Evolutionary conservation across 2,329 filamentous ascomycete species (phyloP).

Genomic region (Lithohypha guttulata): DNA sequence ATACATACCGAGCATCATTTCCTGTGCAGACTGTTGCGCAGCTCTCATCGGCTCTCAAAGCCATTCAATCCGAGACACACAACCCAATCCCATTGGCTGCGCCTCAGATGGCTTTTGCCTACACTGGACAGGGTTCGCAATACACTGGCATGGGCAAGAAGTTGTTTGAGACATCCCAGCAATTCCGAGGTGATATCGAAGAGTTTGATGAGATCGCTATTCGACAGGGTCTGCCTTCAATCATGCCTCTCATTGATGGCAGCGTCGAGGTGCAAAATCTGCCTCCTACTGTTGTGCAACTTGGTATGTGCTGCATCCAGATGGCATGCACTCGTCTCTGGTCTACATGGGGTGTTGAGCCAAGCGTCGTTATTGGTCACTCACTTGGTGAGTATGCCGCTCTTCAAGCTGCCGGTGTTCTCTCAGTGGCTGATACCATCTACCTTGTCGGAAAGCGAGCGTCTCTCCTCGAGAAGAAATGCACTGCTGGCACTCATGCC

Average conservation of each 20-base stretch:
- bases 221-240: conserved; percentile 28
- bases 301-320: conserved; percentile 31
- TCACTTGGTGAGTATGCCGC: conserved; percentile 35
- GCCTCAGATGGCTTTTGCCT: conserved; percentile 27
- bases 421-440: conserved; percentile 30
- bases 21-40: conserved; percentile 24
- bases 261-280: conserved; percentile 25
- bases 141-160: conserved; percentile 30
- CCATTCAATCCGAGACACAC: conserved; percentile 20
- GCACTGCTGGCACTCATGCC: conserved; percentile 32
- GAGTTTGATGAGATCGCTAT: conserved; percentile 26
- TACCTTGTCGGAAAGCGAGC: conserved; percentile 33
- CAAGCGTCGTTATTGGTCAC: conserved; percentile 32
- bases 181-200: conserved; percentile 26
- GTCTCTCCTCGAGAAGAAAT: conserved; percentile 31
- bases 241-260: conserved; percentile 28
- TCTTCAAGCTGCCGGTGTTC: conserved; percentile 29
- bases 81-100: conserved; percentile 24
- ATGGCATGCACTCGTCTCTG: conserved; percentile 31
- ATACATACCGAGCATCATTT: conserved; percentile 29
- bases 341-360: conserved; percentile 28
- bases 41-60: conserved; percentile 24
- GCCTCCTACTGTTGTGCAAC: conserved; percentile 26
- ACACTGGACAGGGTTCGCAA: conserved; percentile 32
- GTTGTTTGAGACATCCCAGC: conserved; percentile 25